Base-by-base conservation (phyloP, 148 eudicot genomes). In the Fagopyrum homotropicum region DNA sequence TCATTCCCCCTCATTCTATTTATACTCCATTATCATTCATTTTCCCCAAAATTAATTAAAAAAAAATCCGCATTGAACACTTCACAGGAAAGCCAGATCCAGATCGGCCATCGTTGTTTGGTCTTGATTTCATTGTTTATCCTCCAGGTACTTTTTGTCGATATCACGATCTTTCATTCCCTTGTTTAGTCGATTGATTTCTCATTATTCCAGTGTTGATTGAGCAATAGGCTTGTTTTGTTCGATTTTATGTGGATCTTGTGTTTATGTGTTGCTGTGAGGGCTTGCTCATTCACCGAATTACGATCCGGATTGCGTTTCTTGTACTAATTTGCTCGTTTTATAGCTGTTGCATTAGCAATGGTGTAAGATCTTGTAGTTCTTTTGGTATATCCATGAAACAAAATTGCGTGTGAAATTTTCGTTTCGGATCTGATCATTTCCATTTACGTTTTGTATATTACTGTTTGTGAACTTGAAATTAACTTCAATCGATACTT, bases 71-170 rank as follows among this genome's bases (percentile, higher is more conserved):
- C 14, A 64, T 40, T 64, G 6, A 17, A 64, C 45, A 64, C 16
- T 64, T 15, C 69, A 44, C 69, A 63, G 69, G 16, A 12, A 63
- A 30, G 16, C 70, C 46, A 64, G 70, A 64, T 64, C 70, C 19
- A 35, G 70, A 64, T 64, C 70, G 46, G 70, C 70, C 7, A 14
- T 40, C 45, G 30, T 11, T 64, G 35, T 15, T 46, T 64, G 46
- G 40, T 40, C 70, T 30, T 4, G 4, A 14, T 4, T 10, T 40
- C 16, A 2, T 35, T 14, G 17, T 12, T 64, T 64, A n/a, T 11
- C 40, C 46, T 64, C 69, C 46, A 35, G 70, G 70, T 64, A 64
- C 15, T 12, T 12, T 9, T 7, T 59, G 1, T 60, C 68, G 19
- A 12, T 8, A 60, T 60, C 16, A 60, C 5, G 26, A 9, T 29